These are phyloP conservation scores for Hypoxylon sp. DNA, from an alignment of 2,329 filamentous ascomycete species.

Conservation along the genomic window DNA sequence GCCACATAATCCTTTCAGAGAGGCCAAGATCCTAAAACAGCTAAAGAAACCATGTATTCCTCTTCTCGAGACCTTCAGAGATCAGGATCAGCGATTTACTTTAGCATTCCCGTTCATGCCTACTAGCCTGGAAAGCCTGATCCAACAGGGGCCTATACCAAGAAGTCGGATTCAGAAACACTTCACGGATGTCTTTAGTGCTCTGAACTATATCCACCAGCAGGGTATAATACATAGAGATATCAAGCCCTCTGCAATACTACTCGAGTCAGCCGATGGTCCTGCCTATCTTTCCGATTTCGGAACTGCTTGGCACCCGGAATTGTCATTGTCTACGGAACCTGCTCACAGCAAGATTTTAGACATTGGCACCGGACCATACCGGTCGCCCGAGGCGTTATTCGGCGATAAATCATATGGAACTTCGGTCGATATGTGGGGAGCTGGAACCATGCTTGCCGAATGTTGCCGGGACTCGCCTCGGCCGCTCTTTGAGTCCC, in stretches of 20 bases:
- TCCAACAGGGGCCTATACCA: conserved; percentile 63
- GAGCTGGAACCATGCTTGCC: conserved; percentile 83
- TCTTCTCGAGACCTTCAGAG: conserved; percentile 79
- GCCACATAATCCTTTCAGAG: conserved; percentile 85
- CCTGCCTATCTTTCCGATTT: conserved; percentile 90
- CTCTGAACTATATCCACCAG: conserved; percentile 77
- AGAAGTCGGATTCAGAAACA: conserved; percentile 55
- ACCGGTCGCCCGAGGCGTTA: conserved; percentile 89
- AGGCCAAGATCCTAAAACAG: conserved; percentile 78
- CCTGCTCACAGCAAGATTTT: conserved; percentile 78
- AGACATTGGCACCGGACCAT: conserved; percentile 93
- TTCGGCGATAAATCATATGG: conserved; percentile 85
- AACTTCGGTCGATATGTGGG: conserved; percentile 87
- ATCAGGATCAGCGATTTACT: conserved; percentile 78
- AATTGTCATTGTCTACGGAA: conserved; percentile 71
- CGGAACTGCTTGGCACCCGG: conserved; percentile 86
- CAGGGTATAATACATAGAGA: conserved; percentile 90
- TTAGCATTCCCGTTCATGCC: conserved; percentile 89
- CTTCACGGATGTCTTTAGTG: conserved; percentile 77
- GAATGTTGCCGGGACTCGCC: conserved; percentile 73
- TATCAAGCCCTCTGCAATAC: conserved; percentile 90
- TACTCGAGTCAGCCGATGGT: conserved; percentile 75
- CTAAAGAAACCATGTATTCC: conserved; percentile 72
- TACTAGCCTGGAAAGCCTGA: conserved; percentile 76
- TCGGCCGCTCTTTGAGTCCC: conserved; percentile 83